These are phyloP conservation scores for Choiromyces venosus DNA, from an alignment of 495 filamentous ascomycete genomes.

Conservation along the genomic window DNA sequence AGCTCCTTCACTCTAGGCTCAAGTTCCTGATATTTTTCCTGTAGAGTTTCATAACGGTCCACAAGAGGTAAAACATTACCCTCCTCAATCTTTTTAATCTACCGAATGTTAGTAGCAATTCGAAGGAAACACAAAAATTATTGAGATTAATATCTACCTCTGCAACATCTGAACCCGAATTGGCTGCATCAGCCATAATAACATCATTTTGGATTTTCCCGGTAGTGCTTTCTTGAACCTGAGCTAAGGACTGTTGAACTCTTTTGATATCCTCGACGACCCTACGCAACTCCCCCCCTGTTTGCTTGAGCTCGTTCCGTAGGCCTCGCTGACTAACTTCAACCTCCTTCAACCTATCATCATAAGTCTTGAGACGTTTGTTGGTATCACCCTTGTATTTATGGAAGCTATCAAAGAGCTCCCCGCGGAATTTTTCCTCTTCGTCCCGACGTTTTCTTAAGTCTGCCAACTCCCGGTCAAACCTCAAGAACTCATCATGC, in stretches of 20 bases:
- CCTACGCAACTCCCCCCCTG: not conserved
- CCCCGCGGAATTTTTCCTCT: constrained; percentile 24
- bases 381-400: constrained; percentile 16
- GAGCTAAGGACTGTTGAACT: not conserved
- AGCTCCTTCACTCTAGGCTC: not conserved
- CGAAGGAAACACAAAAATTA: not conserved
- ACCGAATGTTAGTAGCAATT: not conserved
- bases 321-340: not conserved
- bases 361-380: not conserved
- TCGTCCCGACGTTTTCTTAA: constrained; percentile 32
- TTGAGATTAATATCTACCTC: not conserved
- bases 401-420: constrained; percentile 13
- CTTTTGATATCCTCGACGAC: not conserved
- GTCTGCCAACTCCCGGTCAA: constrained; percentile 13
- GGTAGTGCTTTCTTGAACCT: not conserved
- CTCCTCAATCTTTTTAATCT: not conserved
- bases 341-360: not conserved
- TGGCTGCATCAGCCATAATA: not conserved
- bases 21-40: not conserved
- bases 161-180: not conserved
- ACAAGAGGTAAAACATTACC: not conserved
- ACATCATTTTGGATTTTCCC: not conserved
- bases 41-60: not conserved
- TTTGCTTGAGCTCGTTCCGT: not conserved
- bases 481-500: constrained; percentile 22